Evolutionary conservation across 495 filamentous ascomycete species (phyloP), one percentile per base, ranked within the genome.

Genomic region (Penicillium pancosmium): DNA sequence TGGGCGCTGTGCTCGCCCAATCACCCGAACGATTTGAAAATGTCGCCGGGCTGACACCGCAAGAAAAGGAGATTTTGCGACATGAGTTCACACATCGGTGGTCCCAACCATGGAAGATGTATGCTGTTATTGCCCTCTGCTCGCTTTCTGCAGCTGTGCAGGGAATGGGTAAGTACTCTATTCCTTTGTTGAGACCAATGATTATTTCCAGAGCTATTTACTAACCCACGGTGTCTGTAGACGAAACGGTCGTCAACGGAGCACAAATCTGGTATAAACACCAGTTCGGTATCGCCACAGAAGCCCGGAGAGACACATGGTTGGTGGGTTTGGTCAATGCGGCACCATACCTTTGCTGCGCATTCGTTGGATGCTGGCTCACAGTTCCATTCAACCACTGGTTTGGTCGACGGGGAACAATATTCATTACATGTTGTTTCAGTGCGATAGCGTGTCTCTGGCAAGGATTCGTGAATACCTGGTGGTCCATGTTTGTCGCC

Each of bases 331-430:
- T 95, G 34, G 74, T 87, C 36, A 75, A 73, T 33, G 48, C 67
- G 4, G 79, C 80, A 1, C 92, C 91, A 0, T 93, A 94, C 63
- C 80, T 93, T 10, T 86, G 86, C 72, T 93, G 86, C 61, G 89
- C 91, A 18, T 68, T 92, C 41, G 69, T 90, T 46, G 88, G 90
- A 16, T 94, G 88, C 76, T 96, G 91, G 91, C 78, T 92, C 41
- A 92, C 90, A 3, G 86, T 87, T 18, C 90, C 91, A 1, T 82
- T 91, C 69, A 96, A 96, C 70, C 84, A 87, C 58, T 80, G 72
- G 55, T 88, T 93, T 60, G 92, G 91, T 21, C 87, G 92, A 52
- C 85, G 91, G 3, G 90, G 91, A 8, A 93, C 91, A 12, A 90
- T 96, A 52, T 93, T 95, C 69, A 75, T 94, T 46, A 85, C 88